phyloP scores from a whole-genome alignment of 306 rosid genomes.

The Ceratonia siliqua region DNA sequence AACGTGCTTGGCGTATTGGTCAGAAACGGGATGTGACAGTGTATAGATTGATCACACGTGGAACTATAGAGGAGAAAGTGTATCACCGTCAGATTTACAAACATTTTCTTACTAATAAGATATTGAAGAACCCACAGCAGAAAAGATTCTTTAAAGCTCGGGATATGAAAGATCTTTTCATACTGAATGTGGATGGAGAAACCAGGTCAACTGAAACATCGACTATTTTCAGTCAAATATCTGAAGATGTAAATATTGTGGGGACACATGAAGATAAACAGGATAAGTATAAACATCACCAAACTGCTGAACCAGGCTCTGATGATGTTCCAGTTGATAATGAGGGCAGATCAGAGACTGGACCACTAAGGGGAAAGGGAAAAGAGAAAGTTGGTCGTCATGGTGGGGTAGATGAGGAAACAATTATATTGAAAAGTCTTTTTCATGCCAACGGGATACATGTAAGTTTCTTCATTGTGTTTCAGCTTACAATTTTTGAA shows the following conservation, averaged over 20 bases:
- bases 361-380: slow-evolving; percentile 49
- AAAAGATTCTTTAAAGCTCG: slow-evolving; percentile 94
- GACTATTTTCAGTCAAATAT: slow-evolving; percentile 70
- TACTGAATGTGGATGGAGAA: slow-evolving; percentile 69
- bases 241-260: slow-evolving; percentile 67
- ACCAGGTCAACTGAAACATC: slow-evolving; percentile 85
- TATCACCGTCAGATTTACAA: slow-evolving; percentile 98
- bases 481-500: slow-evolving; percentile 17
- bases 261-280: slow-evolving; percentile 55
- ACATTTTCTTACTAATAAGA: slow-evolving; percentile 93
- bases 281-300: slow-evolving; percentile 37
- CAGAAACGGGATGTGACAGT: slow-evolving; percentile 93
- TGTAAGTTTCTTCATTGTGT: slow-evolving; percentile 54
- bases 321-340: slow-evolving; percentile 41
- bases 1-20: slow-evolving; percentile 99
- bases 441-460: slow-evolving; percentile 88
- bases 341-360: slow-evolving; percentile 38
- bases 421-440: slow-evolving; percentile 73
- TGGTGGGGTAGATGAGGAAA: slow-evolving; percentile 64
- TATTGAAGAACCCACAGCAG: slow-evolving; percentile 95
- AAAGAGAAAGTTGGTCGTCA: slow-evolving; percentile 62
- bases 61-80: slow-evolving; percentile 96
- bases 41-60: slow-evolving; percentile 90
- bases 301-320: slow-evolving; percentile 32
- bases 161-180: slow-evolving; percentile 97